Evolutionary conservation across 768 basidiomycete genomes (phyloP), one percentile per base, ranked within the genome.

Genomic region (Boletus subparvulus): DNA sequence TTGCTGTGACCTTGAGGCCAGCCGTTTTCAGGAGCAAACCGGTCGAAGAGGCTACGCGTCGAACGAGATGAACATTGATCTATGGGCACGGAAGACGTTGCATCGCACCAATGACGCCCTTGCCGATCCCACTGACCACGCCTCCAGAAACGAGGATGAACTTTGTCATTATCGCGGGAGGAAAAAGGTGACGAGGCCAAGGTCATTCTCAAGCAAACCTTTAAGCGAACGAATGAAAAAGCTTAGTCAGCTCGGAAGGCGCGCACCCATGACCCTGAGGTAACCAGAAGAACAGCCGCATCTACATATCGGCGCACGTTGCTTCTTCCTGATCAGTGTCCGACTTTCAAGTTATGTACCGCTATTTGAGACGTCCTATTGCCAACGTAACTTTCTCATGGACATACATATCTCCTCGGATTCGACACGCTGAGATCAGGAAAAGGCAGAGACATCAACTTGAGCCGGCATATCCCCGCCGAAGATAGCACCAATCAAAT

Each of bases 111-210:
- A 99, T 98, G 60, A 98, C 94, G 65, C 96, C 96, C 84, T 99
- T 99, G 61, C 96, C 96, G 67, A 99, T 99, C 52, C 96, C 96
- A 67, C 93, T 96, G 70, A 99, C 91, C 55, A 99, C 96, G 74
- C 96, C 96, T 56, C 96, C 96, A 39, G 91, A 93, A 32, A 99
- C 92, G 61, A 98, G 66, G 68, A 98, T 98, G 77, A 92, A 98
- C 78, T 98, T 98, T 58, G 91, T 94, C 90, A 94, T 94, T 46
- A 42, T 60, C 41, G 53, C 56, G 43, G 54, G 49, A 53, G 47
- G 51, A 35, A 47, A 54, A 26, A 50, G 26, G 53, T 41, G 45
- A 37, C 26, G 40, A 24, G 33, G 41, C 9, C n/a, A 26, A 3
- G 16, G 2, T 13, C 32, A 46, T 60, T 33, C 42, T 2, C 10